Evolutionary conservation across 768 basidiomycete genomes (phyloP).

Genomic region (Boletus pseudo-olivaceus): DNA sequence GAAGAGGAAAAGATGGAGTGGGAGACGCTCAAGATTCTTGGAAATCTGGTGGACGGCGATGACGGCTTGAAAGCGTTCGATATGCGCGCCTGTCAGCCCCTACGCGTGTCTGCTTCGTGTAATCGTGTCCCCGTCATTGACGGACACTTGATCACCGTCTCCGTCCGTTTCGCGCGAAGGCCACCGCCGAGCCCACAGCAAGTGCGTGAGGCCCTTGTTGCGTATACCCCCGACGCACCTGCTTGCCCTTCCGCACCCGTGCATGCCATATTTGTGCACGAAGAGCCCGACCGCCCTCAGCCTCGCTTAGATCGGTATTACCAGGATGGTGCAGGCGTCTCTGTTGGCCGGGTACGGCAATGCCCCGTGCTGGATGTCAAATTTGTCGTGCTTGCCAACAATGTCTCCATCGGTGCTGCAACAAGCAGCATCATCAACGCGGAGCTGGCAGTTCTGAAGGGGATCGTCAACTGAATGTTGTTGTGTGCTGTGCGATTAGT

Average conservation of each 20-base stretch:
- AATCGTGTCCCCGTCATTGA: conserved; percentile 96
- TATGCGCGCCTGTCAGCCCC: conserved; percentile 72
- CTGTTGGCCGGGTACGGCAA: conserved; percentile 85
- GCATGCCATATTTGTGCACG: conserved; percentile 86
- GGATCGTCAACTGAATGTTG: conserved; percentile 34
- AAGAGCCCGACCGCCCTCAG: conserved; percentile 90
- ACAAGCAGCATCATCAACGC: conserved; percentile 98
- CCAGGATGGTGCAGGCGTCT: conserved; percentile 88
- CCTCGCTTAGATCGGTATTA: conserved; percentile 88
- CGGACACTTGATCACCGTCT: conserved; percentile 90
- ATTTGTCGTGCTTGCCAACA: conserved; percentile 90
- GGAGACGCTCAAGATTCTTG: conserved; percentile 97
- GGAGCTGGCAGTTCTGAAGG: conserved; percentile 85
- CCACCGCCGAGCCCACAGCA: conserved; percentile 87
- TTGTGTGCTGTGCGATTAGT: conserved; percentile 5
- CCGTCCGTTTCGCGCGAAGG: conserved; percentile 72
- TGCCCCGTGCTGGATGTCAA: conserved; percentile 94
- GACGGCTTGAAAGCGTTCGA: conserved; percentile 67
- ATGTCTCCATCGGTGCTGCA: conserved; percentile 93
- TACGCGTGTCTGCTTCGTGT: conserved; percentile 90
- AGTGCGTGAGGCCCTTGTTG: conserved; percentile 73
- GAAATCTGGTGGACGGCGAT: conserved; percentile 63
- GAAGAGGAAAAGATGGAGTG: conserved; percentile 99
- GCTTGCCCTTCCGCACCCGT: conserved; percentile 81
- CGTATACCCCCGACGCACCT: conserved; percentile 75